phyloP scores from a whole-genome alignment of 2,329 filamentous ascomycete genomes.

The Fusarium coffeatum region DNA sequence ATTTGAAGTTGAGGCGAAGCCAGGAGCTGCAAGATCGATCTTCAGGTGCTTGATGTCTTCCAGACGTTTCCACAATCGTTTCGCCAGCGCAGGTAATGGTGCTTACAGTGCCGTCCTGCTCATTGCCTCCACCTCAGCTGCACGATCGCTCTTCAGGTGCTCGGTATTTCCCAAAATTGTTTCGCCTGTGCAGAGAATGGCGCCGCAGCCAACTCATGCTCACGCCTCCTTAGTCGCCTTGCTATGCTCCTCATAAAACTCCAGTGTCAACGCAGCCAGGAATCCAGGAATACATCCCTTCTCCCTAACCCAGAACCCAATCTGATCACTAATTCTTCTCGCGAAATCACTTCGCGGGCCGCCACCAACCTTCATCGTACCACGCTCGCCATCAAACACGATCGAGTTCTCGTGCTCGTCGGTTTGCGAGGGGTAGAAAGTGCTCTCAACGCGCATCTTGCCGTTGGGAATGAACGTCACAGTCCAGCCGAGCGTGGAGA shows the following conservation, averaged over 20 bases:
- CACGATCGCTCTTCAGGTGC: constrained; percentile 64
- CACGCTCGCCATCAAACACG: constrained; percentile 91
- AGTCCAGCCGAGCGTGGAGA: constrained; percentile 91
- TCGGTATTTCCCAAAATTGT: constrained; percentile 66
- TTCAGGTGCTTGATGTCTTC: no score
- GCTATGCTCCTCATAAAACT: constrained; percentile 83
- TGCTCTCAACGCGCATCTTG: constrained; percentile 89
- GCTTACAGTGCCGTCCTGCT: no score
- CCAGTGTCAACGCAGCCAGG: constrained; percentile 87
- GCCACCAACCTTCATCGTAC: constrained; percentile 97
- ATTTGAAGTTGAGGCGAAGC: not conserved
- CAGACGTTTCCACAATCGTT: no score
- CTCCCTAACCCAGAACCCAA: constrained; percentile 96
- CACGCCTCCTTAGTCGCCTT: constrained; percentile 28
- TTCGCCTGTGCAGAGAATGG: constrained; percentile 49
- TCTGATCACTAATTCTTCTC: constrained; percentile 82
- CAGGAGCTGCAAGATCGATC: no score
- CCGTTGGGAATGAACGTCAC: constrained; percentile 97
- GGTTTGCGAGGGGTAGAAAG: constrained; percentile 78
- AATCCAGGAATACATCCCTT: constrained; percentile 95
- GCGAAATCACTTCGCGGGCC: constrained; percentile 90
- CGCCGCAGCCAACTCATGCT: constrained; percentile 38
- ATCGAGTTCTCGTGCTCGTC: constrained; percentile 79
- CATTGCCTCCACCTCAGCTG: constrained; percentile 37
- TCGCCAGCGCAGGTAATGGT: no score